Base-by-base conservation (phyloP, 2,329 filamentous ascomycete species). In the Cordyceps cateniannulata region DNA sequence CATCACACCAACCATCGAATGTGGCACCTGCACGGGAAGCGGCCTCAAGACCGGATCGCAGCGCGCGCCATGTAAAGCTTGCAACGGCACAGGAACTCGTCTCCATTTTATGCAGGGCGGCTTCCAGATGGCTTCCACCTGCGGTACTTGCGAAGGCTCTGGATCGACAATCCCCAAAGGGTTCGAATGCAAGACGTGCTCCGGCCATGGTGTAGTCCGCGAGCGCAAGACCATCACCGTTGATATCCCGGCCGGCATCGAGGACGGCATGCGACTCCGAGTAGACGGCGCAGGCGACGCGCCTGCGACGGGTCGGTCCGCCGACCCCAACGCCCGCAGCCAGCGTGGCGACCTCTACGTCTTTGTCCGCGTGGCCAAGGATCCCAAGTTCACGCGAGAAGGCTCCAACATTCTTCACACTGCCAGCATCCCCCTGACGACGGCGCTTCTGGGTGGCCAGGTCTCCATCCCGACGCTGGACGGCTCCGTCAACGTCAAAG, bases 71-170 rank as follows among this genome's bases (percentile, higher is more conserved):
- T 99, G 95, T 75, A 87, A 86, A 71, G 79, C 83, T 58, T 99
- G 95, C 72, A 87, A 89, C 63, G 95, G 95, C 18, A 91, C 91
- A 1, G 95, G 95, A 55, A 90, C 89, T 42, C 83, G 90, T 61
- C 87, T 98, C 53, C 91, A 96, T 73, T 88, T 91, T 70, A 89
- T 97, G 83, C 87, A 91, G 67, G 92, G 92, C 59, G 93, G 92
- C 25, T 98, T 99, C 77, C 93, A 98, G 77, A 93, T 99, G 88
- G 91, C 90, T 5, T 91, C 90, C 63, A 96, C 92, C 1, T 99
- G 95, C 74, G 81, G 84, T 22, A 77, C 85, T 40, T 99, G 95
- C 72, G 87, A 86, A 56, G 95, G 95, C 3, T 86, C 84, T 49
- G 95, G 95, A 52, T 79, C 87, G 57, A 81, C 83, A 2, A 88